These are phyloP conservation scores for Zymoseptoria tritici DNA, from an alignment of 2,329 filamentous ascomycete genomes.

Conservation along the genomic window DNA sequence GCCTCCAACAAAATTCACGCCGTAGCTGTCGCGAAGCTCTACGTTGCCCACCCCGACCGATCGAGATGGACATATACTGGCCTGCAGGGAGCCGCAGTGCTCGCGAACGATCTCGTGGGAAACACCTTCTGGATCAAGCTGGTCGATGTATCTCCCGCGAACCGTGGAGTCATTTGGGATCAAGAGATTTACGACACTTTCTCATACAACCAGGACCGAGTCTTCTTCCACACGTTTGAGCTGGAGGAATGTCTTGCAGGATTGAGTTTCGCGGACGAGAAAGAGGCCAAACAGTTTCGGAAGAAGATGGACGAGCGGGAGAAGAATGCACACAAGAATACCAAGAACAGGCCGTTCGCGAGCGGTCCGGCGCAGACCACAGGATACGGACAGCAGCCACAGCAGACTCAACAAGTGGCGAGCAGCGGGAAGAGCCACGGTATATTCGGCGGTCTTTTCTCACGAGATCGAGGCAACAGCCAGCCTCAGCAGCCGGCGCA, in stretches of 20 bases:
- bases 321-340: slow-evolving; percentile 89
- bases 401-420: slow-evolving; percentile 9
- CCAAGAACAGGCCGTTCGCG: slow-evolving; percentile 45
- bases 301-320: slow-evolving; percentile 96
- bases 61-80: slow-evolving; percentile 91
- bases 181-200: slow-evolving; percentile 97
- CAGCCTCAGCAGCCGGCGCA: slow-evolving; percentile 35
- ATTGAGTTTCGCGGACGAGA: slow-evolving; percentile 90
- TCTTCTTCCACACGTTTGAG: slow-evolving; percentile 97
- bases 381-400: slow-evolving; percentile 7
- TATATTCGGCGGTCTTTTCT: slow-evolving; percentile 22
- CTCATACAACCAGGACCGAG: slow-evolving; percentile 91
- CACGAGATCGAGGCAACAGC: slow-evolving; percentile 16
- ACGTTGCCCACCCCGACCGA: slow-evolving; percentile 81
- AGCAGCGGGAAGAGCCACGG: slow-evolving; percentile 9
- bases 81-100: slow-evolving; percentile 80
- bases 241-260: slow-evolving; percentile 85
- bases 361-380: slow-evolving; percentile 18
- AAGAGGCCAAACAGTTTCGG: slow-evolving; percentile 92
- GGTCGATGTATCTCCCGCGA: slow-evolving; percentile 84
- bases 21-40: slow-evolving; percentile 86
- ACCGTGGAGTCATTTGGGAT: slow-evolving; percentile 86
- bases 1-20: slow-evolving; percentile 95
- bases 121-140: slow-evolving; percentile 97
- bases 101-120: slow-evolving; percentile 89